Percentiles rank a stretch among this genome's conserved stretches.
Conservation (phyloP, 1,284 basidiomycete genomes). For the Ganoderma resinaceum region DNA sequence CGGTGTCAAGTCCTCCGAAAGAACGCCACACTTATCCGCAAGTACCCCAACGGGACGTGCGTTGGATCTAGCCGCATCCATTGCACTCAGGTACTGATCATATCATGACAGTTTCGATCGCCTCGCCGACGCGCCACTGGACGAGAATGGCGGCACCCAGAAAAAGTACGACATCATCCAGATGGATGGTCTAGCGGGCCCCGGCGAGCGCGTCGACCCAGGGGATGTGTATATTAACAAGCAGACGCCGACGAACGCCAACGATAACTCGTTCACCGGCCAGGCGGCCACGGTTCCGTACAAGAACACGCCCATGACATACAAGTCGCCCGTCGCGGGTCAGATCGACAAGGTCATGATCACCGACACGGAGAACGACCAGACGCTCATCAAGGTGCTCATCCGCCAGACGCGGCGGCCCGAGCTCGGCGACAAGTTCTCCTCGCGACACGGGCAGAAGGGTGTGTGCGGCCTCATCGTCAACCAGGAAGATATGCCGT, state of each 20-base stretch:
- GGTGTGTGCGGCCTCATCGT: conserved; percentile 99
- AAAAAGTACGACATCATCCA: conserved; percentile 94
- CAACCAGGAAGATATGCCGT: conserved; percentile 99
- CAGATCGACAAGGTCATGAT: conserved; percentile 99
- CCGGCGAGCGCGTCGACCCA: conserved; percentile 93
- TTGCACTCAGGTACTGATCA: neutral
- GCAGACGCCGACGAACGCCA: conserved; percentile 92
- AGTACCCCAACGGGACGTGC: conserved; percentile 97
- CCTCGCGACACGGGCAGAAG: conserved; percentile 97
- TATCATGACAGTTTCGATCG: conserved; percentile 79
- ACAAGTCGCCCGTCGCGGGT: conserved; percentile 92
- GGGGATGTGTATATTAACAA: conserved; percentile 98
- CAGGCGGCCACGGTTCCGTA: conserved; percentile 83
- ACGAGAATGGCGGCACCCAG: conserved; percentile 79
- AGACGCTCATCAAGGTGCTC: conserved; percentile 98
- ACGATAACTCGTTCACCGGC: conserved; percentile 83
- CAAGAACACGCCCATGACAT: conserved; percentile 89
- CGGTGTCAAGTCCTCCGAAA: conserved; percentile 98
- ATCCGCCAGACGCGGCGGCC: conserved; percentile 97
- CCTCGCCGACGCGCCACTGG: conserved; percentile 89
- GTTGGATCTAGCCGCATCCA: conserved; percentile 44
- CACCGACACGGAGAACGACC: conserved; percentile 94
- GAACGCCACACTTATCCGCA: conserved; percentile 92
- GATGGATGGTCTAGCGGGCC: conserved; percentile 92
- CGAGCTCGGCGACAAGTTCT: conserved; percentile 99